phyloP scores from a whole-genome alignment of 306 rosid genomes.

The Glycyrrhiza uralensis region DNA sequence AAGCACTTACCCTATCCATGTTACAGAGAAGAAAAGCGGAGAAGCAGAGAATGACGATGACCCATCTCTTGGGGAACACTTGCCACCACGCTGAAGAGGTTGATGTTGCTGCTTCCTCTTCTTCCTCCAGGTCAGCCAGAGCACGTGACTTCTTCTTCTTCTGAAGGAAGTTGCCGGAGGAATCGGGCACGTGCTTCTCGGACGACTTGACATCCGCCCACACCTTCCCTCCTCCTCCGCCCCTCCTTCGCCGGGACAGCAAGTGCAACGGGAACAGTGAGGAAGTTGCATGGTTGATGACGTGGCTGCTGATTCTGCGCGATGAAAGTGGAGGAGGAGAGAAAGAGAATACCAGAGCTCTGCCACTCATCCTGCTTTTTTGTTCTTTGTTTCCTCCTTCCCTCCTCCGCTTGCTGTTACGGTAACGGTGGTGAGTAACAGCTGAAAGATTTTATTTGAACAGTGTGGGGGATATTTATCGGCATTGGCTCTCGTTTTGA shows the following conservation, averaged over 20 bases:
- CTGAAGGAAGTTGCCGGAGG: conserved; percentile 22
- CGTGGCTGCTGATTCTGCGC: conserved; percentile 15
- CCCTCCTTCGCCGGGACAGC: conserved; percentile 22
- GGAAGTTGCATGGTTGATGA: not conserved
- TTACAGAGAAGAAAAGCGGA: conserved; percentile 93
- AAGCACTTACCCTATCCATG: conserved; percentile 82
- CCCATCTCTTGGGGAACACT: conserved; percentile 85
- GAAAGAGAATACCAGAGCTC: conserved; percentile 60
- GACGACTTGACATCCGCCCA: conserved; percentile 76
- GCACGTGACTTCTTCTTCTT: conserved; percentile 27
- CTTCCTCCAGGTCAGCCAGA: conserved; percentile 34
- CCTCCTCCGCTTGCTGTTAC: not conserved
- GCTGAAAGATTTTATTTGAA: not conserved
- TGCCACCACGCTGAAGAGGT: conserved; percentile 47
- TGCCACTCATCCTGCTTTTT: conserved; percentile 50
- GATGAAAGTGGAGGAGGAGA: conserved; percentile 38
- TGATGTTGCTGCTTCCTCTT: not conserved
- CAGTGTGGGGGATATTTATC: conserved; percentile 44
- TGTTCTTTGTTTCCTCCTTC: not conserved
- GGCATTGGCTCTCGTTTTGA: conserved; percentile 42
- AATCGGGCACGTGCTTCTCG: conserved; percentile 40
- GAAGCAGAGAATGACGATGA: conserved; percentile 86
- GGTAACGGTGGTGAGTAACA: no score
- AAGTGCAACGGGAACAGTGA: not conserved
- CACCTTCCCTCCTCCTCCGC: conserved; percentile 40